phyloP scores from a whole-genome alignment of 2,329 filamentous ascomycete species.

The Polytolypa hystricis region DNA sequence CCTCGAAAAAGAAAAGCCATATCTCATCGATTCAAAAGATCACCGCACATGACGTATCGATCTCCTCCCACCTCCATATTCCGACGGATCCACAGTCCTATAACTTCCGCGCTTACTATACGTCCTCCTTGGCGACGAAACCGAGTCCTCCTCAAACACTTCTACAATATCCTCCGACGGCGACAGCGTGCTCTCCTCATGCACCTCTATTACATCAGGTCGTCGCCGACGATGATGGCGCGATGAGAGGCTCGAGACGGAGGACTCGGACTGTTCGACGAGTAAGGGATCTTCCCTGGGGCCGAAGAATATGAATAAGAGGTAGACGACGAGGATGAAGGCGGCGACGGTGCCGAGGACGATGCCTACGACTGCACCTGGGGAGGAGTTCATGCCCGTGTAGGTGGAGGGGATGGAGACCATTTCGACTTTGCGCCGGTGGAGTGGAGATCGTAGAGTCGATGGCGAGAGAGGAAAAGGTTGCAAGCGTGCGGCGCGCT shows the following conservation, averaged over 20 bases:
- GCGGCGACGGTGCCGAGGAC: constrained; percentile 38
- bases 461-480: background rate
- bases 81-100: constrained; percentile 37
- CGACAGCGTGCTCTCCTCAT: constrained; percentile 28
- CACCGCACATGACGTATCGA: constrained; percentile 14
- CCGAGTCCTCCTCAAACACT: constrained; percentile 45
- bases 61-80: constrained; percentile 26
- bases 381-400: constrained; percentile 41
- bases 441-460: background rate
- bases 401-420: constrained; percentile 52
- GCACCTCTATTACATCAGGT: constrained; percentile 25
- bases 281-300: constrained; percentile 22
- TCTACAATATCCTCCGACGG: constrained; percentile 43
- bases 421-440: constrained; percentile 20
- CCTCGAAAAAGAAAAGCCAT: too few relatives aligned
- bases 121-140: constrained; percentile 24
- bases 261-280: constrained; percentile 20
- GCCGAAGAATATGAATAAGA: constrained; percentile 42
- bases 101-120: constrained; percentile 34
- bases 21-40: background rate
- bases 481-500: too few relatives aligned
- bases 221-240: constrained; percentile 24
- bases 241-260: background rate
- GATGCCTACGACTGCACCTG: constrained; percentile 51
- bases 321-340: constrained; percentile 43